Conservation (phyloP, 176 grass and related monocot genomes). For the Hyparrhenia diplandra region DNA sequence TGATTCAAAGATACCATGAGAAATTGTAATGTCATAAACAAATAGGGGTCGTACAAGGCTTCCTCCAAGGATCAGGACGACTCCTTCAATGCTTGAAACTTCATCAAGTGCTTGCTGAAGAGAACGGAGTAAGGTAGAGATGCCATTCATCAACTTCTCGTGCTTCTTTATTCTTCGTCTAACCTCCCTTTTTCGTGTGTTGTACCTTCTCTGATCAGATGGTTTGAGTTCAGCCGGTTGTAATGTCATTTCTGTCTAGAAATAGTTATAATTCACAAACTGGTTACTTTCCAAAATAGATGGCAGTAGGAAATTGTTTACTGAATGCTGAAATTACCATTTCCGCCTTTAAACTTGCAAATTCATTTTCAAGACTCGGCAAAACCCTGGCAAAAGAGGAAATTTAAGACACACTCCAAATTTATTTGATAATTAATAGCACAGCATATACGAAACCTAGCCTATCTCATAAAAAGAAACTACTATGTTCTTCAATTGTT, state of each 20-base stretch:
- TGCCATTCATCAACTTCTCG: constrained; percentile 79
- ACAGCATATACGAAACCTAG: neutral
- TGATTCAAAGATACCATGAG: constrained; percentile 51
- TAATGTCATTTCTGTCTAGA: constrained; percentile 46
- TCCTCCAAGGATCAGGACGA: constrained; percentile 66
- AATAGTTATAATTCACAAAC: constrained; percentile 4
- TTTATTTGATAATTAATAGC: neutral
- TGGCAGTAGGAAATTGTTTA: neutral
- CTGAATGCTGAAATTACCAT: constrained; percentile 41
- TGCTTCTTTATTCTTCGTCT: constrained; percentile 76
- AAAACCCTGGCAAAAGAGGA: constrained; percentile 55
- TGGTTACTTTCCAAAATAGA: neutral
- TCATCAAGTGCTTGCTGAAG: constrained; percentile 75
- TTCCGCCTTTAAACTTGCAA: constrained; percentile 65
- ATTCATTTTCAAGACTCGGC: constrained; percentile 85
- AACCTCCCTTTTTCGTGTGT: constrained; percentile 61
- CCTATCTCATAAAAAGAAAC: neutral
- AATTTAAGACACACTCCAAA: neutral
- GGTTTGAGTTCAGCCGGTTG: constrained; percentile 48
- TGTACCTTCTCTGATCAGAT: constrained; percentile 66
- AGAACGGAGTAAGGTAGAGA: constrained; percentile 59
- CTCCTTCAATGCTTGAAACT: constrained; percentile 67
- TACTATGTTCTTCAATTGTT: neutral
- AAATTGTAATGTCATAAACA: constrained; percentile 72
- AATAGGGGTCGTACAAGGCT: constrained; percentile 66